These are phyloP conservation scores for Hirschfeldia incana DNA, from an alignment of 345 rosid genomes.

Conservation along the genomic window DNA sequence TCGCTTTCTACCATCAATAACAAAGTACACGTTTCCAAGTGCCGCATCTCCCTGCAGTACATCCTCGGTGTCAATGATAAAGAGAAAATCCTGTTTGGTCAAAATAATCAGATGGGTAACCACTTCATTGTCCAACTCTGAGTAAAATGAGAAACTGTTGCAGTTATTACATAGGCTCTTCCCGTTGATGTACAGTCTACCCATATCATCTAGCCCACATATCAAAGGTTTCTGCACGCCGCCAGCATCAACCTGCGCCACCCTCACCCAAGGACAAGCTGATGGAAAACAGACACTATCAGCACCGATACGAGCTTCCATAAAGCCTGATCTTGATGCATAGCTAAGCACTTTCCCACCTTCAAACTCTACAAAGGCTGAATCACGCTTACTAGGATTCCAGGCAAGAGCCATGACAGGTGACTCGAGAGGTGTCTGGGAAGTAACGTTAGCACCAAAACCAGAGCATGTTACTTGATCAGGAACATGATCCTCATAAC, in stretches of 20 bases:
- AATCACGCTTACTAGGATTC: slow-evolving; percentile 57
- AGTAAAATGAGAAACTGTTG: slow-evolving; percentile 82
- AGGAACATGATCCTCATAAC: slow-evolving; percentile 69
- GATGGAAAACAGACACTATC: slow-evolving; percentile 51
- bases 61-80: slow-evolving; percentile 70
- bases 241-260: slow-evolving; percentile 46
- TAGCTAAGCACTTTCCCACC: slow-evolving; percentile 70
- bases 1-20: slow-evolving; percentile 51
- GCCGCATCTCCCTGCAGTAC: slow-evolving; percentile 59
- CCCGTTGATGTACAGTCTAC: slow-evolving; percentile 68
- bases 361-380: slow-evolving; percentile 81
- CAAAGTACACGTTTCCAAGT: slow-evolving; percentile 55
- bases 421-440: slow-evolving; percentile 51
- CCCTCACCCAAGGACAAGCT: slow-evolving; percentile 78
- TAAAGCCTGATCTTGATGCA: slow-evolving; percentile 49
- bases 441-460: slow-evolving; percentile 61
- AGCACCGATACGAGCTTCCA: slow-evolving; percentile 44
- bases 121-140: slow-evolving; percentile 64
- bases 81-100: slow-evolving; percentile 86
- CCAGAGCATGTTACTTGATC: slow-evolving; percentile 68
- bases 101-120: slow-evolving; percentile 79
- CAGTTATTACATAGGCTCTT: slow-evolving; percentile 77
- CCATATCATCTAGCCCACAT: slow-evolving; percentile 86
- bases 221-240: slow-evolving; percentile 51
- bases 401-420: slow-evolving; percentile 58